These are phyloP conservation scores for Termitomyces eurrhizus DNA, from an alignment of 768 basidiomycete genomes.

Conservation along the genomic window DNA sequence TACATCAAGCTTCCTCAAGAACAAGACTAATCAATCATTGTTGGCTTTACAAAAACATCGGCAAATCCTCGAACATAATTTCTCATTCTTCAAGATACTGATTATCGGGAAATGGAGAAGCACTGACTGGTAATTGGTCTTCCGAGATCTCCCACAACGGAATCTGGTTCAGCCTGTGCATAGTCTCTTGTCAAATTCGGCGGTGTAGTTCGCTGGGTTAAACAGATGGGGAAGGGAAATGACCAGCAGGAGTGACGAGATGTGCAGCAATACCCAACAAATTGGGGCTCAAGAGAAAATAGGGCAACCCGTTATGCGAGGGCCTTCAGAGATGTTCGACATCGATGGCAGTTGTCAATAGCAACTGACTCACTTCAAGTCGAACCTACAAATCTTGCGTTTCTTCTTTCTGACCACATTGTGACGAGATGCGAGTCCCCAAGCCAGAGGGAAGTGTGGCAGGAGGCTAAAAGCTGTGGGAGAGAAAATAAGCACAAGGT, in stretches of 20 bases:
- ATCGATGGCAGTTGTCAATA: not conserved
- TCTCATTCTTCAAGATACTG: not conserved
- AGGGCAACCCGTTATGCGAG: not conserved
- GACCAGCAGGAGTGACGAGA: not conserved
- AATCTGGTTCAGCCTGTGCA: not conserved
- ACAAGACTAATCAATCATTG: not conserved
- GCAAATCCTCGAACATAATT: not conserved
- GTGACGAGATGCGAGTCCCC: too few species aligned
- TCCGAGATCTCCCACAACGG: not conserved
- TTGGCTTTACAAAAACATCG: not conserved
- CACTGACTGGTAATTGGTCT: not conserved
- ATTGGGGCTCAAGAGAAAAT: not conserved
- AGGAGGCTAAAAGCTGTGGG: too few species aligned
- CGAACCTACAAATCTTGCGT: not conserved
- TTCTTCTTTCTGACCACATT: too few species aligned
- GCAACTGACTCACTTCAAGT: not conserved
- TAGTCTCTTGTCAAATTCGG: not conserved
- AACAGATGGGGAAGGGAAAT: not conserved
- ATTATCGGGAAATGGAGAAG: not conserved
- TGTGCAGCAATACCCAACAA: not conserved
- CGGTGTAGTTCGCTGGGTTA: not conserved
- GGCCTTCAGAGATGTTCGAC: not conserved
- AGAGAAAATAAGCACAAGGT: too few species aligned
- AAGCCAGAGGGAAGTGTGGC: too few species aligned
- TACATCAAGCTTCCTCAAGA: not conserved